These are phyloP conservation scores for Vanrija sp. DNA, from an alignment of 1,284 basidiomycete genomes.

Conservation along the genomic window DNA sequence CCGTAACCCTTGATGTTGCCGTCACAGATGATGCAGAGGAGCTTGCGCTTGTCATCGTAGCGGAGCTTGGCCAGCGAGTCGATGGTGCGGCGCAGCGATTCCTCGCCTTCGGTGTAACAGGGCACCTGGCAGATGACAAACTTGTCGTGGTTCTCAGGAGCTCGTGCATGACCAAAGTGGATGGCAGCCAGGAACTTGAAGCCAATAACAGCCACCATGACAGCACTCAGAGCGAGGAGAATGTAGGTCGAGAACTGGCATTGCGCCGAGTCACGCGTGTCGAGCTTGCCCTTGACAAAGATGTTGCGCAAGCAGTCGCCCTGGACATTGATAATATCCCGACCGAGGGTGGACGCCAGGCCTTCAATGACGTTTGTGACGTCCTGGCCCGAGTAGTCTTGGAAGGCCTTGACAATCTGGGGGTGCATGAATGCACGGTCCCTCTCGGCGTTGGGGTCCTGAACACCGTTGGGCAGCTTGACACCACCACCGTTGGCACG, in stretches of 20 bases:
- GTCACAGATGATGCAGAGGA: constrained; percentile 92
- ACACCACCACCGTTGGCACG: constrained; percentile 52
- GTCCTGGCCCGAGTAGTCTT: constrained; percentile 73
- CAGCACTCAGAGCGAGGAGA: constrained; percentile 77
- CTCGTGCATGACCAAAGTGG: constrained; percentile 73
- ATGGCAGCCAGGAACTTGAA: constrained; percentile 98
- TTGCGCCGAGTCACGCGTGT: constrained; percentile 85
- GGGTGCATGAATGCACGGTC: constrained; percentile 70
- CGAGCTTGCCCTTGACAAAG: constrained; percentile 85
- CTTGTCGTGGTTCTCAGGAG: constrained; percentile 94
- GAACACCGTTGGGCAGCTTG: constrained; percentile 59
- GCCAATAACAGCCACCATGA: constrained; percentile 94
- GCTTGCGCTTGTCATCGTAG: constrained; percentile 97
- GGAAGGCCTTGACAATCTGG: constrained; percentile 74
- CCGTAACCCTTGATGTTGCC: constrained; percentile 98
- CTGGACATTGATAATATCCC: constrained; percentile 68
- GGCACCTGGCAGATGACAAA: constrained; percentile 98
- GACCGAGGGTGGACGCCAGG: constrained; percentile 57
- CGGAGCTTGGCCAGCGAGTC: constrained; percentile 90
- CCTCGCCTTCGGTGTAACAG: constrained; percentile 93
- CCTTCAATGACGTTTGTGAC: constrained; percentile 73
- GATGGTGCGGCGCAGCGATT: constrained; percentile 82
- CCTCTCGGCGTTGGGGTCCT: constrained; percentile 48
- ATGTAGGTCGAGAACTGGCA: constrained; percentile 92
- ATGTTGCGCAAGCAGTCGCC: constrained; percentile 86